Percentiles rank a stretch among this genome's conserved stretches.
Evolutionary conservation across 129 eudicot genomes (phyloP).

Genomic region (Artemisia annua): DNA sequence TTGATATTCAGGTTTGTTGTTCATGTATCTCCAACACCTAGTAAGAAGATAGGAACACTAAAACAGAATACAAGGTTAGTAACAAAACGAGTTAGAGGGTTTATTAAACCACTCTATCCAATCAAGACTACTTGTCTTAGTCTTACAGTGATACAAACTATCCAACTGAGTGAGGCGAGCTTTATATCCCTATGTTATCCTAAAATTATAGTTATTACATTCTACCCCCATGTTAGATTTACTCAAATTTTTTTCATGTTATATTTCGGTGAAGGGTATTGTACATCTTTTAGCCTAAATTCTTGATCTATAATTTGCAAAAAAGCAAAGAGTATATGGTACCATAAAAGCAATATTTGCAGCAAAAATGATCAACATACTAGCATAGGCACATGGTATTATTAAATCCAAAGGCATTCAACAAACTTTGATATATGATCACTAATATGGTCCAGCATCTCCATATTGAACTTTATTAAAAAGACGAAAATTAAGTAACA

Average conservation of each 20-base stretch:
- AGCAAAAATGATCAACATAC: constrained; percentile 18
- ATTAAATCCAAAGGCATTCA: constrained; percentile 25
- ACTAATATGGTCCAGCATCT: constrained; percentile 18
- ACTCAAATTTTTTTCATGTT: not conserved
- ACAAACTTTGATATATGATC: constrained; percentile 18
- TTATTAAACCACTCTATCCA: no score
- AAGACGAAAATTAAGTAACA: constrained; percentile 5
- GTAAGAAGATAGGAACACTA: no score
- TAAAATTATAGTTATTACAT: not conserved
- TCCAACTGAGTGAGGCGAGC: no score
- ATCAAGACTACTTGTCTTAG: no score
- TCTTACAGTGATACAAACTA: no score
- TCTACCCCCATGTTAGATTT: not conserved
- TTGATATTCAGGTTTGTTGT: no score
- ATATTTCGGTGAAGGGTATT: not conserved
- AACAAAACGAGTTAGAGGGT: no score
- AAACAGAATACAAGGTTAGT: no score
- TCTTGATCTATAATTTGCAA: not conserved
- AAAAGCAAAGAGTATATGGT: constrained; percentile 4
- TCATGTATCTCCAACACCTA: no score
- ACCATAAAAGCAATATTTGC: constrained; percentile 16
- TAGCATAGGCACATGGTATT: constrained; percentile 27
- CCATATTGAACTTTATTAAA: constrained; percentile 15
- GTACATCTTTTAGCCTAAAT: not conserved
- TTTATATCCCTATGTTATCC: no score